Conservation (phyloP, 441 rosid genomes). For the Adansonia gregorii region DNA sequence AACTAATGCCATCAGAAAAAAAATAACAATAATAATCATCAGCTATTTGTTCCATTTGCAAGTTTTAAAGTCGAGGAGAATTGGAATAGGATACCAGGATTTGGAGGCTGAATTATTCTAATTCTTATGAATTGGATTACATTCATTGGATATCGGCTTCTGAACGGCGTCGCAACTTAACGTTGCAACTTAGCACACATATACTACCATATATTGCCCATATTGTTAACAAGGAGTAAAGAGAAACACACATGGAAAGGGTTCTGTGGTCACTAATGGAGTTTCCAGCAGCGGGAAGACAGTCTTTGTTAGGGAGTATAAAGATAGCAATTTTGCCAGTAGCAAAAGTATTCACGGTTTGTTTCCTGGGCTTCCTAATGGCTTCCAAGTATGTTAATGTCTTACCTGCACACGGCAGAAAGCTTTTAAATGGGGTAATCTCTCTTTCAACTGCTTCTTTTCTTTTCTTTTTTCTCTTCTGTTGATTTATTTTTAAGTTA, state of each 20-base stretch:
- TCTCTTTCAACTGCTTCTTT: background rate
- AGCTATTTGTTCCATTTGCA: too few species aligned
- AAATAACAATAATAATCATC: too few species aligned
- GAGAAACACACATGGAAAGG: conserved; percentile 40
- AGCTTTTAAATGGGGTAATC: conserved; percentile 85
- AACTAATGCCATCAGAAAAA: too few species aligned
- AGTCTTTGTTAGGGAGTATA: conserved; percentile 63
- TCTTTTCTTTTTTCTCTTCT: background rate
- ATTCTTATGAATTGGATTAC: background rate
- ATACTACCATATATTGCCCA: background rate
- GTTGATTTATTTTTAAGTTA: too few species aligned
- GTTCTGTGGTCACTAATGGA: conserved; percentile 36
- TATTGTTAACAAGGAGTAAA: background rate
- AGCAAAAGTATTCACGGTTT: conserved; percentile 88
- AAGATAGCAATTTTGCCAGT: conserved; percentile 91
- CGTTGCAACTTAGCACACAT: background rate
- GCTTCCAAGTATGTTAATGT: conserved; percentile 92
- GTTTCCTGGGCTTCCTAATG: conserved; percentile 94
- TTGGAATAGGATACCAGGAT: too few species aligned
- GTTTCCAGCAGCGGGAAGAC: conserved; percentile 33
- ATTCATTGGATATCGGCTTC: background rate
- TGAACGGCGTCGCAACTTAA: background rate
- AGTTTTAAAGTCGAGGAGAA: too few species aligned
- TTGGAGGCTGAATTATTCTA: background rate
- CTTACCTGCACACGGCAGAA: conserved; percentile 89